These are phyloP conservation scores for Penicillium daleae DNA, from an alignment of 495 filamentous ascomycete species.

Conservation along the genomic window DNA sequence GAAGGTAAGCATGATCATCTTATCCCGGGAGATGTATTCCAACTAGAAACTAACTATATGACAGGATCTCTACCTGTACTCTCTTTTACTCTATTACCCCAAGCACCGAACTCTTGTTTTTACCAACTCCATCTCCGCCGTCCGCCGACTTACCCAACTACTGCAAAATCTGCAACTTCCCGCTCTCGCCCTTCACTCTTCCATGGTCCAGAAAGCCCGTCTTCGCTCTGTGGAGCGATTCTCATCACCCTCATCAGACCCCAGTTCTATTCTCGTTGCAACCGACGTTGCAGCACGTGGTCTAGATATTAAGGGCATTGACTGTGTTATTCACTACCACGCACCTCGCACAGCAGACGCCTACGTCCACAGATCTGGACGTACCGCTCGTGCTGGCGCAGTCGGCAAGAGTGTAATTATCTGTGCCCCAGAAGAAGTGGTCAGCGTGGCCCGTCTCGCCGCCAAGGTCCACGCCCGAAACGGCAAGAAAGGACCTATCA, in stretches of 20 bases:
- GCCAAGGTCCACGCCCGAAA: conserved; percentile 77
- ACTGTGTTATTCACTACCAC: conserved; percentile 92
- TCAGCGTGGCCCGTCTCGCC: conserved; percentile 78
- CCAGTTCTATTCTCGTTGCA: conserved; percentile 78
- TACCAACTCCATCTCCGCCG: conserved; percentile 92
- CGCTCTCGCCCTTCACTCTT: conserved; percentile 81
- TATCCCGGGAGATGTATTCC: background rate
- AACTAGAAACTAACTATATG: background rate
- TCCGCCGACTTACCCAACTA: conserved; percentile 82
- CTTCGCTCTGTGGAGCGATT: conserved; percentile 91
- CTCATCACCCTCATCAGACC: conserved; percentile 60
- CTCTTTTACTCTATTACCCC: conserved; percentile 81
- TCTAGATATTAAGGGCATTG: conserved; percentile 87
- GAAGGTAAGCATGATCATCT: conserved; percentile 60
- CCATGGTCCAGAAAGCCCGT: conserved; percentile 96
- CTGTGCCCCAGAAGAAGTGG: conserved; percentile 89
- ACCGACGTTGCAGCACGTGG: conserved; percentile 97
- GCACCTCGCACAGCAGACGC: conserved; percentile 87
- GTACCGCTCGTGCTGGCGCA: conserved; percentile 82
- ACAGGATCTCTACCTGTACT: conserved; percentile 90
- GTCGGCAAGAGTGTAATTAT: conserved; percentile 82
- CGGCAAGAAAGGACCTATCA: conserved; percentile 50
- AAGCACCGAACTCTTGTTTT: conserved; percentile 82
- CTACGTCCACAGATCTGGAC: conserved; percentile 94
- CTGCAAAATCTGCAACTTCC: conserved; percentile 81